These are phyloP conservation scores for Botrytis deweyae DNA, from an alignment of 2,329 filamentous ascomycete species.

Conservation along the genomic window DNA sequence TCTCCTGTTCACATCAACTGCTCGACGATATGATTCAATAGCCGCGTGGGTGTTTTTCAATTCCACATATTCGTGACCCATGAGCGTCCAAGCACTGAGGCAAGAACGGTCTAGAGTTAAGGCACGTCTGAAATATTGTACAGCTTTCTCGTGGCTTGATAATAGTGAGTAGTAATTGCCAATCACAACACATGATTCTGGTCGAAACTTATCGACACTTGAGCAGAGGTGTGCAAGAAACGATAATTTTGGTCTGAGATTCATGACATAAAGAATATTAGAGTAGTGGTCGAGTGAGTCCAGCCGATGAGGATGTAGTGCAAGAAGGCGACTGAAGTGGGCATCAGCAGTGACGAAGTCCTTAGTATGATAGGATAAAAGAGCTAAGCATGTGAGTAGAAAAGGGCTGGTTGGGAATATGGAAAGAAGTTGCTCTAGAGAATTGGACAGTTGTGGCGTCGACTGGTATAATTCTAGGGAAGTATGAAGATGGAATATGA, in stretches of 20 bases:
- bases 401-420: slow-evolving; percentile 91
- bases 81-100: slow-evolving; percentile 93
- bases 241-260: slow-evolving; percentile 80
- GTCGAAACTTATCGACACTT: slow-evolving; percentile 90
- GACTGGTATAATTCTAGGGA: slow-evolving; percentile 91
- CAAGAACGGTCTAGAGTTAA: slow-evolving; percentile 87
- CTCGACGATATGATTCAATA: slow-evolving; percentile 93
- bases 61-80: slow-evolving; percentile 98
- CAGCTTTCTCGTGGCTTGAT: slow-evolving; percentile 94
- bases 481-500: slow-evolving; percentile 89
- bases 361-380: slow-evolving; percentile 89
- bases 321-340: slow-evolving; percentile 75
- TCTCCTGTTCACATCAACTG: slow-evolving; percentile 91
- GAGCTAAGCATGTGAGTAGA: slow-evolving; percentile 82
- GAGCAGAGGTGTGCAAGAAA: slow-evolving; percentile 91
- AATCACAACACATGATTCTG: slow-evolving; percentile 94
- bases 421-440: slow-evolving; percentile 71
- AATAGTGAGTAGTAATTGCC: slow-evolving; percentile 96
- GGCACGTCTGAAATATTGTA: slow-evolving; percentile 94
- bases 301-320: slow-evolving; percentile 70
- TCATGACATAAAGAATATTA: slow-evolving; percentile 95
- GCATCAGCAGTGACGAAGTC: slow-evolving; percentile 67
- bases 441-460: slow-evolving; percentile 69
- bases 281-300: slow-evolving; percentile 95
- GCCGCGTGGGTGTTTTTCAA: slow-evolving; percentile 98